These are phyloP conservation scores for Monosporascus ibericus DNA, from an alignment of 2,329 filamentous ascomycete genomes.

Conservation along the genomic window DNA sequence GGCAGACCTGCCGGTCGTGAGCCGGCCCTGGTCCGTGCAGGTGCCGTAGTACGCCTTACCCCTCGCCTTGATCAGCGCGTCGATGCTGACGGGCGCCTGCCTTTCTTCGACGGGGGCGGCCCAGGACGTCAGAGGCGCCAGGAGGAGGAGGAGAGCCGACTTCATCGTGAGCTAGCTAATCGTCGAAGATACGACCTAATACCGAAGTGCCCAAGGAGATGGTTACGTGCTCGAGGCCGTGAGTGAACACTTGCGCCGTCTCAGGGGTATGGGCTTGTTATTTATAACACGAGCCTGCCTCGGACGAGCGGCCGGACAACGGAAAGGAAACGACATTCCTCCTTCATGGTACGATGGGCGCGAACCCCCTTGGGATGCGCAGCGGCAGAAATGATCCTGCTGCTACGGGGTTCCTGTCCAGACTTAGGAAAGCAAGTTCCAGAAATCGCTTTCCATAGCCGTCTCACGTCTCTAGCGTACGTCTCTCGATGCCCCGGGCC, in stretches of 20 bases:
- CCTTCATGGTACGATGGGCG: background rate
- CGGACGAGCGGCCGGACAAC: background rate
- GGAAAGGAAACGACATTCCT: background rate
- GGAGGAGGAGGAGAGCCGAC: slow-evolving; percentile 27
- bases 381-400: background rate
- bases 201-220: background rate
- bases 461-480: no score
- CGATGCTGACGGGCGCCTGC: slow-evolving; percentile 42
- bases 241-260: background rate
- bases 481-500: background rate
- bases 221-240: background rate
- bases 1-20: slow-evolving; percentile 43
- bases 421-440: background rate
- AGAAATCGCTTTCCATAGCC: background rate
- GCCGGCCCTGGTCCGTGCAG: slow-evolving; percentile 46
- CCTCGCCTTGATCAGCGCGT: slow-evolving; percentile 50
- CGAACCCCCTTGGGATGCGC: background rate
- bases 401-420: background rate
- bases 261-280: background rate
- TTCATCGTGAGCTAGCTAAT: slow-evolving; percentile 18
- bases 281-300: background rate
- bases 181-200: background rate
- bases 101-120: slow-evolving; percentile 29
- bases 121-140: slow-evolving; percentile 28
- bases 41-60: slow-evolving; percentile 63